Evolutionary conservation across 225 moss, liverwort and hornwort genomes (phyloP), one percentile per base, ranked within the genome.

Genomic region (Anthoceros angustus): DNA sequence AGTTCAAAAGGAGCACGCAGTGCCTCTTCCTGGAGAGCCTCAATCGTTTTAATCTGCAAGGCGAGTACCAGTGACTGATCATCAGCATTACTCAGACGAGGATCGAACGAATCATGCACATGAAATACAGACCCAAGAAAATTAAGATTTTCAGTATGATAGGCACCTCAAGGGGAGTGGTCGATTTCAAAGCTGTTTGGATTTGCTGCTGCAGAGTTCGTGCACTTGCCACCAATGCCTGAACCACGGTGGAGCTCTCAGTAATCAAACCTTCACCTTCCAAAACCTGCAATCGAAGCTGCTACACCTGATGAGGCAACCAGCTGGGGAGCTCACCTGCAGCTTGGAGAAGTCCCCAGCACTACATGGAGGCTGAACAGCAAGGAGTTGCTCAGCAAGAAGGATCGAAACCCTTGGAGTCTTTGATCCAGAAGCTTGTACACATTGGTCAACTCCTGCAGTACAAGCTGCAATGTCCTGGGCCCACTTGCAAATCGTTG

Each of bases 391-490:
- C 68, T 86, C 72, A 16, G 88, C 80, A 61, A 72, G 72, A 60
- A 68, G 25, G 26, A 88, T 79, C 16, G 69, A 50, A 26, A 85
- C 77, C 72, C 90, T 90, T 18, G 78, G 77, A 61, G 72, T 69
- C 64, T 74, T 74, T n/a, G 69, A 68, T 66, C 80, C 86, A 69
- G 69, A 77, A 24, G 63, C 73, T 69, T 82, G 71, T 68, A 79
- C 67, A 71, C 79, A 72, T 61, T 71, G 73, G 18, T 82, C 75
- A 40, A 90, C 66, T 6, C 73, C 74, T 12, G 63, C 39, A 20
- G 83, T 75, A 74, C 83, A 88, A 69, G 72, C 75, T 48, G 83
- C 88, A 60, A 90, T 83, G 68, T 94, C 94, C 72, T 81, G 84
- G 63, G 86, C 83, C 94, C 94, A 94, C 65, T 86, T 86, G 40